These are phyloP conservation scores for Oenanthe javanica DNA, from an alignment of 140 eudicot species.

Conservation along the genomic window DNA sequence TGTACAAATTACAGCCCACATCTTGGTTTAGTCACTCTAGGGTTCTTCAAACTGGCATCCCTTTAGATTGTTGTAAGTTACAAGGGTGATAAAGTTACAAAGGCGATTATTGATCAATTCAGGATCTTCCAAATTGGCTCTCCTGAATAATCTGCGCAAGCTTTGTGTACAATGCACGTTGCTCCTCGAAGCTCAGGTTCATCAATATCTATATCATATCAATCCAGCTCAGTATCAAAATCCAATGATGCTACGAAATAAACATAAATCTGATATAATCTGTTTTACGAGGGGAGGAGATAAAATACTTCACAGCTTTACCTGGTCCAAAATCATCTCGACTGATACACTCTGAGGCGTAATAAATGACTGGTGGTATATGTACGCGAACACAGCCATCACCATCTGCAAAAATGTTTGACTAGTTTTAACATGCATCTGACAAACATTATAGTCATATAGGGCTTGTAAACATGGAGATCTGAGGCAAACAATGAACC, in stretches of 20 bases:
- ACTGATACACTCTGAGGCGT: constrained; percentile 80
- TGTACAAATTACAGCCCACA: neutral
- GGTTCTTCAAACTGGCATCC: neutral
- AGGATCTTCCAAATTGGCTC: constrained; percentile 49
- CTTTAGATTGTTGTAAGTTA: neutral
- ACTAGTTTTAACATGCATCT: neutral
- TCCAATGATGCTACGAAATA: neutral
- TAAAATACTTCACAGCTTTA: constrained; percentile 12
- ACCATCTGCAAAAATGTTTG: constrained; percentile 34
- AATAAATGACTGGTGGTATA: constrained; percentile 87
- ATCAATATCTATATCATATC: constrained; percentile 46
- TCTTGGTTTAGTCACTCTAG: neutral
- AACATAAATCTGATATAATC: neutral
- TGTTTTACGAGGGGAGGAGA: neutral
- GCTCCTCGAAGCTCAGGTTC: constrained; percentile 80
- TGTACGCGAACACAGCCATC: constrained; percentile 89
- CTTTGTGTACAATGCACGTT: constrained; percentile 44
- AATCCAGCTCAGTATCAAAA: neutral
- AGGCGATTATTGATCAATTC: constrained; percentile 8
- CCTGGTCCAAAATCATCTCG: constrained; percentile 93
- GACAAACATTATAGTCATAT: neutral
- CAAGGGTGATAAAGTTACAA: constrained; percentile 8
- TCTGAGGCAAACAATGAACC: neutral
- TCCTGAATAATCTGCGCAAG: constrained; percentile 61
- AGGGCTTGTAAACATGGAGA: neutral